Percentiles rank a stretch among this genome's conserved stretches.
These are phyloP conservation scores for Sistotremastrum niveocremeum DNA, from an alignment of 768 basidiomycete genomes.

Conservation along the genomic window DNA sequence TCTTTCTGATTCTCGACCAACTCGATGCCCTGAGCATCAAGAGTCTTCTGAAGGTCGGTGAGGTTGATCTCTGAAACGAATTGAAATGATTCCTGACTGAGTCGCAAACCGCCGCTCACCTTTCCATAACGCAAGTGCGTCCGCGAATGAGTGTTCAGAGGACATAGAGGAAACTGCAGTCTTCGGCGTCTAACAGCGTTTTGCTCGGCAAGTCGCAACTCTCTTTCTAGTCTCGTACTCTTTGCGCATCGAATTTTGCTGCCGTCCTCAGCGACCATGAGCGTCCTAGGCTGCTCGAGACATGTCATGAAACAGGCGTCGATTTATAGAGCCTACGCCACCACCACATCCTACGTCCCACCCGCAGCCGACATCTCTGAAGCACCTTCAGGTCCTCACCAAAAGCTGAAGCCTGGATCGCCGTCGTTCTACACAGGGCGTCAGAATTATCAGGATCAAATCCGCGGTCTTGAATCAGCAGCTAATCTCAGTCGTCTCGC, in stretches of 20 bases:
- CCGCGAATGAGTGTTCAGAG: conserved; percentile 79
- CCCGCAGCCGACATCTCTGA: conserved; percentile 10
- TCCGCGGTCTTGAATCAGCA: conserved; percentile 52
- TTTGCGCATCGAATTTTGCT: background rate
- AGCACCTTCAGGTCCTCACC: background rate
- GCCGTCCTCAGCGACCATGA: too few relatives aligned
- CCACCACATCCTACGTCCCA: conserved; percentile 15
- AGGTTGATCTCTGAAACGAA: conserved; percentile 62
- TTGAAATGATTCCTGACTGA: background rate
- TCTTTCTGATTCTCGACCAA: conserved; percentile 99
- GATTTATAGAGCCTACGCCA: conserved; percentile 7
- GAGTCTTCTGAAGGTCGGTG: conserved; percentile 79
- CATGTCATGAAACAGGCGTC: too few relatives aligned
- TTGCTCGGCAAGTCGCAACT: too few relatives aligned
- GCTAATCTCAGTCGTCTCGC: conserved; percentile 41
- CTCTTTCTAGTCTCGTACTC: background rate
- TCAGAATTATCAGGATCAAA: conserved; percentile 58
- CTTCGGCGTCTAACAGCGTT: too few relatives aligned
- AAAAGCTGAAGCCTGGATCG: conserved; percentile 36
- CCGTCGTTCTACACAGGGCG: conserved; percentile 79
- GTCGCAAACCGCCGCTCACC: conserved; percentile 30
- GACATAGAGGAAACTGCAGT: conserved; percentile 2
- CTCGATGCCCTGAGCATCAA: conserved; percentile 88
- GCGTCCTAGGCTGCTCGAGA: too few relatives aligned
- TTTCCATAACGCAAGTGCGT: conserved; percentile 85